Base-by-base conservation (phyloP, 768 basidiomycete genomes). In the Mycena pura region DNA sequence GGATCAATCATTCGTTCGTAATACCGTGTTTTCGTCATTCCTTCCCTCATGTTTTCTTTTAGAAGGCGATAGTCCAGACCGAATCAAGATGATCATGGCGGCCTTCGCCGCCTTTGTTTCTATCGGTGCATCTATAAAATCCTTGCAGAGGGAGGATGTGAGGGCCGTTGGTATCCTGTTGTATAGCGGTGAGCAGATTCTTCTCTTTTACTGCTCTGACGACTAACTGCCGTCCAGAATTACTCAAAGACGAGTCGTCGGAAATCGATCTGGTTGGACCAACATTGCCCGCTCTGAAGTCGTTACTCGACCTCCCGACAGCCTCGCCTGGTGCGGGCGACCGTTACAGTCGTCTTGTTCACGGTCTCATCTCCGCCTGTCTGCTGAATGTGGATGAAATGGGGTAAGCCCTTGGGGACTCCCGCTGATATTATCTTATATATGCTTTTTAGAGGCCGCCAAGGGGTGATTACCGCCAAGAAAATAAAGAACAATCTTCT, bases 401-500 rank as follows among this genome's bases (percentile, higher is more conserved):
- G 90, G 85, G 95, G 95, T 95, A 49, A 60, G 87, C 64, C 15
- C 14, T 34, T 14, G 3, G 57, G 34, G 25, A 43, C 34, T 8
- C 9, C 22, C 44, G 28, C 48, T 62, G 17, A 43, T 45, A 44
- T 52, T 27, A 9, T 46, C 41, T 46, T 22, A 52, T 31, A 24
- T 22, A 24, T 21, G 45, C n/a, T 63, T 39, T 54, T 32, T 62
- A 96, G 96, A 36, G 91, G 92, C 10, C 89, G 96, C 45, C 82
- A 87, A 59, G 96, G 95, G 0, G 66, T 81, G 0, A 86, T 91
- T 10, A 91, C 91, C 2, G 77, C 84, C 2, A 87, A 89, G 73
- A 98, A 98, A 77, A 82, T 92, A 73, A 96, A 94, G 76, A 93
- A 88, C 69, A 99, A 97, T 73, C 81, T 98, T 60, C 77, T 99